Evolutionary conservation across 768 basidiomycete species (phyloP).

Genomic region (Udeniomyces megalosporus): DNA sequence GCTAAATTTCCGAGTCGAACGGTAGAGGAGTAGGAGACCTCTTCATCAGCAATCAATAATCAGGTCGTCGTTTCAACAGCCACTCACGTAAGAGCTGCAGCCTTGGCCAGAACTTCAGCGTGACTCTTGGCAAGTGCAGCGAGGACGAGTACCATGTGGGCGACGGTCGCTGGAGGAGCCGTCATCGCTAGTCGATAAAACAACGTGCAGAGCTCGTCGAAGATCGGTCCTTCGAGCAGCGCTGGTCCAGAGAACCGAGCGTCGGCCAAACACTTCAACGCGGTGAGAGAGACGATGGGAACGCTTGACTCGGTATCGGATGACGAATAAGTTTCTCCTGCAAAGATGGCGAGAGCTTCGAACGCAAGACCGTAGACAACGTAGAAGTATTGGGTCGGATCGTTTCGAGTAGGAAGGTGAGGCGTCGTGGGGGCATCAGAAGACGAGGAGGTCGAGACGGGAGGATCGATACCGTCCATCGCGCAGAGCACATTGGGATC

Average conservation of each 20-base stretch:
- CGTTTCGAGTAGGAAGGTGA: conserved; percentile 28
- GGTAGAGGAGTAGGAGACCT: too few species aligned
- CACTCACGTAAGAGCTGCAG: neutral
- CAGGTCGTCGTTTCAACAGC: neutral
- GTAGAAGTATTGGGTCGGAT: conserved; percentile 70
- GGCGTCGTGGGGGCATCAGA: neutral
- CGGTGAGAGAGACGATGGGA: conserved; percentile 52
- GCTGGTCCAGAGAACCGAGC: conserved; percentile 67
- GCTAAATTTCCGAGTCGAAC: too few species aligned
- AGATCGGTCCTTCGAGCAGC: conserved; percentile 61
- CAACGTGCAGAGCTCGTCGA: conserved; percentile 75
- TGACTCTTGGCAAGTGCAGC: conserved; percentile 38
- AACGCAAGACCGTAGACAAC: conserved; percentile 85
- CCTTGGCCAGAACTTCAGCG: conserved; percentile 1
- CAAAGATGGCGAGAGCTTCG: conserved; percentile 45
- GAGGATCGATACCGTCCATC: conserved; percentile 55
- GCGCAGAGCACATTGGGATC: conserved; percentile 58
- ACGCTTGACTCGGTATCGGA: conserved; percentile 35
- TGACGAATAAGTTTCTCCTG: conserved; percentile 20
- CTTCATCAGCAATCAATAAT: too few species aligned
- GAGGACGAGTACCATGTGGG: conserved; percentile 54
- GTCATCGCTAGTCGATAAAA: conserved; percentile 83
- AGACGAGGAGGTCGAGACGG: neutral
- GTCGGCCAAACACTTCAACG: conserved; percentile 61
- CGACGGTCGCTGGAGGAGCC: conserved; percentile 54